Evolutionary conservation across 1,139 yeast genomes (phyloP).

Genomic region (Saccharomyces hybrid): DNA sequence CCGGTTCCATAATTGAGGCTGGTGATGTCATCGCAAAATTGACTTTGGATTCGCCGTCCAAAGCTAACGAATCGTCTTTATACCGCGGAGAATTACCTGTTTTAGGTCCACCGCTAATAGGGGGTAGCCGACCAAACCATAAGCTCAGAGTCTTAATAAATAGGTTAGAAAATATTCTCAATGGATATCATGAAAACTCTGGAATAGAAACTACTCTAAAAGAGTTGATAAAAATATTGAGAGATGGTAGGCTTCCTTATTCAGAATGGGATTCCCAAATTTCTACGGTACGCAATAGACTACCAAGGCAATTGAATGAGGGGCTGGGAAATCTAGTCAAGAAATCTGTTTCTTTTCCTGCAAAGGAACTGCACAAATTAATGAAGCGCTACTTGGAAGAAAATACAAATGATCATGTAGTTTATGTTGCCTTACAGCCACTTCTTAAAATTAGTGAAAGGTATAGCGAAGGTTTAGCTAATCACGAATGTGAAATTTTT

Average conservation of each 20-base stretch:
- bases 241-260: constrained; percentile 76
- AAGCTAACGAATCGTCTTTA: constrained; percentile 93
- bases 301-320: constrained; percentile 70
- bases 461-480: constrained; percentile 64
- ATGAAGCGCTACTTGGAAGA: constrained; percentile 5
- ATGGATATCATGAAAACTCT: constrained; percentile 92
- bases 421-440: constrained; percentile 58
- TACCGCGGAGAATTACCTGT: constrained; percentile 91
- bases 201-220: constrained; percentile 78
- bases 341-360: constrained; percentile 38
- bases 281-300: constrained; percentile 86
- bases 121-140: constrained; percentile 80
- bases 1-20: constrained; percentile 93
- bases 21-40: constrained; percentile 95
- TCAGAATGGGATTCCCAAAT: constrained; percentile 85
- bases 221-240: constrained; percentile 61
- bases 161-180: constrained; percentile 67
- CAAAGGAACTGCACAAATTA: not conserved
- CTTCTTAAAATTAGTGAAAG: constrained; percentile 58
- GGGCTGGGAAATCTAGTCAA: constrained; percentile 59
- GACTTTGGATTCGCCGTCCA: constrained; percentile 92
- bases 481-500: constrained; percentile 71
- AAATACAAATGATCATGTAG: constrained; percentile 43
- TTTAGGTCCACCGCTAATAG: constrained; percentile 71
- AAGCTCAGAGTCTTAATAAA: constrained; percentile 52